Evolutionary conservation across 1,139 yeast genomes (phyloP).

Genomic region (Suhomyces maxii): DNA sequence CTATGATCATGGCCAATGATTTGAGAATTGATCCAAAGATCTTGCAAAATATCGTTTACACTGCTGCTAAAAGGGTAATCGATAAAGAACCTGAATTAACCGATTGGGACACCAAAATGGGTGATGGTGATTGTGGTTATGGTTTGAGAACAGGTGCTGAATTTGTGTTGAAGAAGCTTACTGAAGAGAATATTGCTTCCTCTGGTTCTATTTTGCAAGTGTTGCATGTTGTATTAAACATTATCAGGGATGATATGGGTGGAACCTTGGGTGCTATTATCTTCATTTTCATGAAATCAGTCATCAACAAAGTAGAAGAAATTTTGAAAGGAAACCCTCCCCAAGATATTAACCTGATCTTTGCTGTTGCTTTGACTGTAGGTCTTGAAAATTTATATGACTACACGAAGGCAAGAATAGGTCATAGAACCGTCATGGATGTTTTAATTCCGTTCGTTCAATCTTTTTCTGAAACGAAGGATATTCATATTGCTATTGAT

Average conservation of each 20-base stretch:
- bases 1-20: conserved; percentile 14
- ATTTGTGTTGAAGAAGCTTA: conserved; percentile 27
- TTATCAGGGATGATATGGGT: conserved; percentile 53
- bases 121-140: conserved; percentile 56
- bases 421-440: conserved; percentile 56
- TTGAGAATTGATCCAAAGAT: conserved; percentile 31
- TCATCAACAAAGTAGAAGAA: conserved; percentile 32
- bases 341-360: conserved; percentile 19
- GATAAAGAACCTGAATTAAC: conserved; percentile 48
- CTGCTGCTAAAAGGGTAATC: conserved; percentile 40
- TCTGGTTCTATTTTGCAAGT: conserved; percentile 18
- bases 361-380: conserved; percentile 28
- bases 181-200: conserved; percentile 24
- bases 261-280: conserved; percentile 54
- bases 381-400: conserved; percentile 37
- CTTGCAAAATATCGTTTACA: conserved; percentile 29
- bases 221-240: conserved; percentile 36
- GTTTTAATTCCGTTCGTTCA: conserved; percentile 50
- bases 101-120: conserved; percentile 51
- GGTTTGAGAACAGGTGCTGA: conserved; percentile 46
- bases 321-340: conserved; percentile 16
- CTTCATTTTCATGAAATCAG: conserved; percentile 47
- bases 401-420: conserved; percentile 50
- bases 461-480: conserved; percentile 25
- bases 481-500: conserved; percentile 8